Evolutionary conservation across 2,329 filamentous ascomycete species (phyloP).

Genomic region (Claviceps sp.): DNA sequence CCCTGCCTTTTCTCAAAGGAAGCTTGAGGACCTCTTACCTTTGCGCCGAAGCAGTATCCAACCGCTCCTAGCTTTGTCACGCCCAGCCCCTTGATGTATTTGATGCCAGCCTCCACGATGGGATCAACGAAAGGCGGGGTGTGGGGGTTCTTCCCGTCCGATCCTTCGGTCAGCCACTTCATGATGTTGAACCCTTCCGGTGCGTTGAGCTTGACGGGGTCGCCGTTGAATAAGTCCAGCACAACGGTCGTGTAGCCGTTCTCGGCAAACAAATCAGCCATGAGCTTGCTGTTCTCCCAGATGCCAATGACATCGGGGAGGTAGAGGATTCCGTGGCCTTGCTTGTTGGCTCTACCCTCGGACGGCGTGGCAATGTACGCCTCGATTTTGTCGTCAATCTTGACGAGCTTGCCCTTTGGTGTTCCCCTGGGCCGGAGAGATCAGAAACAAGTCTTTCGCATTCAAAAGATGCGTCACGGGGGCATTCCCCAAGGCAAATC

Average conservation of each 20-base stretch:
- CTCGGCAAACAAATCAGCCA: slow-evolving; percentile 27
- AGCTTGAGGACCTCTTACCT: slow-evolving; percentile 24
- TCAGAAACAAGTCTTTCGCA: background rate
- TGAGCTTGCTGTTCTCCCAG: slow-evolving; percentile 26
- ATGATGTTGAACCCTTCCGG: slow-evolving; percentile 18
- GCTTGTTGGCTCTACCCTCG: slow-evolving; percentile 12
- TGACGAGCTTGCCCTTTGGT: slow-evolving; percentile 32
- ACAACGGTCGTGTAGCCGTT: slow-evolving; percentile 26
- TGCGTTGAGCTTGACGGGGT: slow-evolving; percentile 15
- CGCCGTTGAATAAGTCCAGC: slow-evolving; percentile 25
- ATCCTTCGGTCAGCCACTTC: slow-evolving; percentile 25
- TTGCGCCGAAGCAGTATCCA: slow-evolving; percentile 55
- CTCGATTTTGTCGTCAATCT: slow-evolving; percentile 26
- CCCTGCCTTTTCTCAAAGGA: background rate
- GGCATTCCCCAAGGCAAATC: too few relatives aligned
- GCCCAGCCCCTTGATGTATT: slow-evolving; percentile 41
- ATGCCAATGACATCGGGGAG: slow-evolving; percentile 26
- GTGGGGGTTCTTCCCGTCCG: slow-evolving; percentile 33
- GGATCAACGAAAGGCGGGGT: slow-evolving; percentile 19
- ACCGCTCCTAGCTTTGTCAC: slow-evolving; percentile 39
- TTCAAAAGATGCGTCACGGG: too few relatives aligned
- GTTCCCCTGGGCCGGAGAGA: slow-evolving; percentile 26
- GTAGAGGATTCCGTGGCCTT: slow-evolving; percentile 20
- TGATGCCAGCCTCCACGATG: slow-evolving; percentile 27
- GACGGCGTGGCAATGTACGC: slow-evolving; percentile 38